Percentiles rank a stretch among this genome's conserved stretches.
Evolutionary conservation across 495 filamentous ascomycete species (phyloP).

Genomic region (Neurospora pannonica): DNA sequence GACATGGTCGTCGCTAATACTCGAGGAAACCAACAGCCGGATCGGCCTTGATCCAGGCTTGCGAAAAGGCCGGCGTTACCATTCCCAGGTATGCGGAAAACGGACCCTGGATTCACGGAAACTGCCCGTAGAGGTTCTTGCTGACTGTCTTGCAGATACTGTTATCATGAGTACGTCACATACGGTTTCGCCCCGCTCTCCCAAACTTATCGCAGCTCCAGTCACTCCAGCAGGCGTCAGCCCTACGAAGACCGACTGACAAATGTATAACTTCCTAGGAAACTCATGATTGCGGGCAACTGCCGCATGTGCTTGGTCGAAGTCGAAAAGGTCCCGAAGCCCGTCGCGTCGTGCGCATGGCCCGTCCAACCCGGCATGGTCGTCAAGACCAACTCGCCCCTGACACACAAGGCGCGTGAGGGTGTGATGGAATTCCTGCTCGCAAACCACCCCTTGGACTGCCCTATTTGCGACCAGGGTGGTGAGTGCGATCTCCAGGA

Average conservation of each 20-base stretch:
- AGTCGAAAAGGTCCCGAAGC: constrained; percentile 91
- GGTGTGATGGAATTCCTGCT: constrained; percentile 98
- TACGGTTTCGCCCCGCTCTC: constrained; percentile 6
- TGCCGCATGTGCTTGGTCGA: constrained; percentile 99
- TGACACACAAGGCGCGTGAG: constrained; percentile 94
- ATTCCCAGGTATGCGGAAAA: constrained; percentile 59
- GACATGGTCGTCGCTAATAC: constrained; percentile 9
- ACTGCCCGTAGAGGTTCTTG: constrained; percentile 4
- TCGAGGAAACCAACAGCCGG: constrained; percentile 46
- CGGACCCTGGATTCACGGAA: neutral
- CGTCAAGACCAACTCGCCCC: constrained; percentile 92
- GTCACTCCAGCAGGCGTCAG: constrained; percentile 4
- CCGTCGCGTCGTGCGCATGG: constrained; percentile 97
- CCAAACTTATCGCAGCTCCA: neutral
- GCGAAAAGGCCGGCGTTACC: constrained; percentile 91
- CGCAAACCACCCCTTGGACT: constrained; percentile 95
- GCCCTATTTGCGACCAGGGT: constrained; percentile 96
- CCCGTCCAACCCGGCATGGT: constrained; percentile 98
- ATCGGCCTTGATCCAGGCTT: constrained; percentile 95
- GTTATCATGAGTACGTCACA: constrained; percentile 81
- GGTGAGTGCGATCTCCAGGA: constrained; percentile 98
- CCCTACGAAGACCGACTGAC: constrained; percentile 12
- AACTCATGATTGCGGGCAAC: constrained; percentile 97
- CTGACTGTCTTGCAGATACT: constrained; percentile 64
- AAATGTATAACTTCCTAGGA: constrained; percentile 44